Evolutionary conservation across 2,329 filamentous ascomycete species (phyloP).

Genomic region (Lecanicillium sp.): DNA sequence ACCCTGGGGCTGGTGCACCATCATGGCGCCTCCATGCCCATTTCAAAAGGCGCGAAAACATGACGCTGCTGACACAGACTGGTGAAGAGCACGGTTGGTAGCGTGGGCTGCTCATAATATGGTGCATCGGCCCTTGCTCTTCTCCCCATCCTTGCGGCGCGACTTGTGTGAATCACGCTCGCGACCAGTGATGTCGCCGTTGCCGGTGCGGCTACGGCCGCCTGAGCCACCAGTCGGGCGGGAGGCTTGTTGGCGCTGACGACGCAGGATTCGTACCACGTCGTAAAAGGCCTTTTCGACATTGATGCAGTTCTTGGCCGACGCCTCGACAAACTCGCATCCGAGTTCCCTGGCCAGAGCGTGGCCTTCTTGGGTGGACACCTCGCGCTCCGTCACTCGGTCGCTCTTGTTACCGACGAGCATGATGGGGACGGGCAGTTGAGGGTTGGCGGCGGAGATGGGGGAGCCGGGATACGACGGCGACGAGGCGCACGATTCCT

Average conservation of each 20-base stretch:
- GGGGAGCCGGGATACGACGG: constrained; percentile 72
- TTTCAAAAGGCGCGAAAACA: no score
- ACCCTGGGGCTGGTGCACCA: no score
- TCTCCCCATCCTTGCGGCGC: constrained; percentile 26
- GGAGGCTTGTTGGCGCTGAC: constrained; percentile 60
- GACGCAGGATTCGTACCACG: constrained; percentile 82
- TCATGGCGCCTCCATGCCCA: no score
- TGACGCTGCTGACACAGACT: no score
- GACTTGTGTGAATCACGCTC: constrained; percentile 22
- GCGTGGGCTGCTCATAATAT: constrained; percentile 30
- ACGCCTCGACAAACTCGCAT: constrained; percentile 95
- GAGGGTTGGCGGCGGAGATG: constrained; percentile 50
- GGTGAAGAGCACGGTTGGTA: no score
- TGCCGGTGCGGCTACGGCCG: constrained; percentile 30
- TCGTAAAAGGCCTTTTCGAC: constrained; percentile 98
- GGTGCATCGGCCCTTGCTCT: constrained; percentile 29
- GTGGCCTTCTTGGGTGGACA: constrained; percentile 92
- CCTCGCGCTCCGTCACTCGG: constrained; percentile 88
- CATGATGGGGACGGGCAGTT: constrained; percentile 84
- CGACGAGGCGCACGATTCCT: constrained; percentile 76
- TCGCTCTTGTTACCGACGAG: constrained; percentile 98
- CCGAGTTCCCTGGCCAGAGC: constrained; percentile 85
- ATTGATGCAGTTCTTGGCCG: constrained; percentile 96
- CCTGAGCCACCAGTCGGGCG: constrained; percentile 27
- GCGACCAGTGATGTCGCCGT: constrained; percentile 25